Evolutionary conservation across 441 rosid genomes (phyloP), one percentile per base, ranked within the genome.

Genomic region (Jatropha podagrica): DNA sequence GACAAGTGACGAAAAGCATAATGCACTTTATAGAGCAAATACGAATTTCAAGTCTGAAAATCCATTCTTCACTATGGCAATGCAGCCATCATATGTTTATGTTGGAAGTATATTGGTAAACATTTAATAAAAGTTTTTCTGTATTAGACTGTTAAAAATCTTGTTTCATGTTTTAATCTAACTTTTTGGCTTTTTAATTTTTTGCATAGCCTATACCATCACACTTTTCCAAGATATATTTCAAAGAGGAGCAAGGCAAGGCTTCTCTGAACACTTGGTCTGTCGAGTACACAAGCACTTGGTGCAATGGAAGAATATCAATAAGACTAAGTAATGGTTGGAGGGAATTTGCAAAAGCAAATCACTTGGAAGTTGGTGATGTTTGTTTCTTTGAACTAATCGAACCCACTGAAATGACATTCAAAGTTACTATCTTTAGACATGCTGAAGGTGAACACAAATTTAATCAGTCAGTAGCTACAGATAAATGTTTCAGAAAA

Each of bases 311-410:
- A 41, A 42, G 8, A 17, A 1, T 1, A 65, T 2, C 2, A 8
- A 32, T 32, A 4, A n/a, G 54, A 44, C 3, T 42, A 2, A 3
- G 7, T 42, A 2, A 3, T 18, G 87, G 80, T 46, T 82, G 82
- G 78, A 32, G 0, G 15, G 23, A 2, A 6, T 81, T 81, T 72
- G 58, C 55, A 11, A 40, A 8, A 69, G 77, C 67, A 4, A 82
- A 84, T 64, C 4, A 52, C 40, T 32, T 32, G 32, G 32, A 32
- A 32, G 32, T 32, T 32, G 32, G 32, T 32, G 32, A 32, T 32
- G 32, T 68, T 10, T 84, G 81, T 4, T 58, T 58, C 18, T 84
- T 84, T 70, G 76, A 84, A 79, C 65, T 84, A 32, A 27, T 69
- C 12, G 32, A 73, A 42, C 54, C 37, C 32, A 44, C 4, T 3